Evolutionary conservation across 75 land plant genomes (phyloP), one percentile per base, ranked within the genome.

Genomic region (Adiantum capillusveneris): DNA sequence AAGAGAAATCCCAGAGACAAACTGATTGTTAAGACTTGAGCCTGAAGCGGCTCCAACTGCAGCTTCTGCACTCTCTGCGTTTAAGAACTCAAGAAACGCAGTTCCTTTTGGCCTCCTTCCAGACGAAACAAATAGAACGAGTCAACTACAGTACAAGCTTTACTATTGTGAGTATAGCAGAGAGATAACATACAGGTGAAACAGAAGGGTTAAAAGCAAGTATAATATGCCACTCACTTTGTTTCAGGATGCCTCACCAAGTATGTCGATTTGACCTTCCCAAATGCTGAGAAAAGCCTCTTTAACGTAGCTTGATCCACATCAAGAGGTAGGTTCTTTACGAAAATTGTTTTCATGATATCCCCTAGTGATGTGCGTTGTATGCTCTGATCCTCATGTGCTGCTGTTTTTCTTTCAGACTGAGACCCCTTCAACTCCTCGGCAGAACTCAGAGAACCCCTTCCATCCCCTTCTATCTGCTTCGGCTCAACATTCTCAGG

Each of bases 81-180:
- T 63, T 31, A 54, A 66, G 63, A 80, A 95, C 69, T 82, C 86
- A 46, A 95, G 57, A 64, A 95, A 95, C 22, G 89, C 99, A 61
- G 84, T 87, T 29, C 99, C 99, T 56, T 61, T 86, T 50, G 93
- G 93, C 41, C 88, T 78, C 83, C 99, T 95, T 50, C 29, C 29
- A 29, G 50, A 20, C 60, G 65, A 42, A 48, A 39, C 1, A 30
- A 63, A 1, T 44, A 0, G 50, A 5, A 34, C 37, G 9, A 9
- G 37, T 34, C 9, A 34, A 34, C 9, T 34, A 34, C 9, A 5
- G 3, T 9, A 5, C 3, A 34, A 34, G 37, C 37, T 9, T 34
- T 34, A 3, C 3, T 34, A 34, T 3, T 9, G 3, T 3, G 9
- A 43, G 52, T 46, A 16, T 20, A 19, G 21, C 30, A 31, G 53